Base-by-base conservation (phyloP, 495 filamentous ascomycete species). In the Aspergillus coremiiformis region DNA sequence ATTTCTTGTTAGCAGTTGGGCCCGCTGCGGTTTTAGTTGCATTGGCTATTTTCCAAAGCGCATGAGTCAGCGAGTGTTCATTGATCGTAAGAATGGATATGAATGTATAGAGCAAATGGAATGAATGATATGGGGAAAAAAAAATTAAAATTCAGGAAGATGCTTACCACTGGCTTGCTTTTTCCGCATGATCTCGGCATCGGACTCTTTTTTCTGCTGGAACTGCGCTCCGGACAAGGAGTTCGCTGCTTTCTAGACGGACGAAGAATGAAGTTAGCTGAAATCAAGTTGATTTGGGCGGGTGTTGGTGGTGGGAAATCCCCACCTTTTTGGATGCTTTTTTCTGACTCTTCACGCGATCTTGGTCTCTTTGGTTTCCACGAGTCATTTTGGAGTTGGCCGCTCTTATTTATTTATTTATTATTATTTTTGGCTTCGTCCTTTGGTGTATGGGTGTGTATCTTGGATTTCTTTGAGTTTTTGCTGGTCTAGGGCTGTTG, bases 341-440 rank as follows among this genome's bases (percentile, higher is more conserved):
- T 76, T 91, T 89, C 66, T 81, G 78, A 61, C 77, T 84, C 71
- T 89, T 90, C 69, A 87, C 85, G 52, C 90, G 86, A 62, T 85
- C 87, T 68, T 86, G 87, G 49, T 95, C 90, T 63, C 90, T 82
- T 77, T 96, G 90, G 65, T 96, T 96, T 57, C 90, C 90, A 66
- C 90, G 87, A 52, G 90, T 82, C 90, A 96, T 96, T 29, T 66
- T 79, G 66, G 17, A 44, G 47, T 53, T 20, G 5, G 22, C 12
- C 11, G 9, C 10, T 39, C 7, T 19, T 17, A 15, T 23, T 39
- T 49, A 21, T 30, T 21, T 24, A 3, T 35, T 24, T 14, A 3
- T 35, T 35, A 14, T 14, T 35, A n/a, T 35, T 35, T n/a, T 15
- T 14, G 2, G 11, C 12, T 35, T 15, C n/a, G 2, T 35, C 32